These are phyloP conservation scores for Phytophthora palmivora DNA, from an alignment of 352 stramenopile species.

Conservation along the genomic window DNA sequence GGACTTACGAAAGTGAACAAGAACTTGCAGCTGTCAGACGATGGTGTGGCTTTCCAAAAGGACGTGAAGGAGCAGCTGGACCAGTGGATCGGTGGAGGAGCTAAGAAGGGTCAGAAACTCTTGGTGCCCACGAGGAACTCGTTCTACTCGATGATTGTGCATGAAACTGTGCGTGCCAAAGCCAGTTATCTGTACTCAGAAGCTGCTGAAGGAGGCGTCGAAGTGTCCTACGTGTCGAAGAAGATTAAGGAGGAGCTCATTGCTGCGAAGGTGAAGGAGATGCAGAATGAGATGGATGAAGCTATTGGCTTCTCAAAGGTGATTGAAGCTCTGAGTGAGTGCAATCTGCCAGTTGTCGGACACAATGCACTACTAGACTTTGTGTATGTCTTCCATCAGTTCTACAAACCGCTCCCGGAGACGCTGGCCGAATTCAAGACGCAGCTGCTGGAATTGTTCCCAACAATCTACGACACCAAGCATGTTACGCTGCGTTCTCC, in stretches of 20 bases:
- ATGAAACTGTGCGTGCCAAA: conserved; percentile 65
- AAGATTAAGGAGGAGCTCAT: conserved; percentile 75
- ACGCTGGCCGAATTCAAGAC: conserved; percentile 77
- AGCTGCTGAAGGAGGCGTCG: conserved; percentile 45
- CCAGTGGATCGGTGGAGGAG: conserved; percentile 56
- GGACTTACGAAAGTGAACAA: conserved; percentile 66
- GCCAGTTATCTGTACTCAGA: conserved; percentile 75
- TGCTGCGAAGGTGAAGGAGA: conserved; percentile 52
- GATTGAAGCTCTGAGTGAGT: conserved; percentile 74
- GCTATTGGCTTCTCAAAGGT: conserved; percentile 82
- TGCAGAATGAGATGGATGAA: conserved; percentile 70
- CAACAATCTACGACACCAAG: conserved; percentile 85
- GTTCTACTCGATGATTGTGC: conserved; percentile 79
- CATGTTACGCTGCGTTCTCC: conserved; percentile 65
- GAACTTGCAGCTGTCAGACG: conserved; percentile 57
- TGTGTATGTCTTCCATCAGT: conserved; percentile 87
- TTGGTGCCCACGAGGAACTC: conserved; percentile 66
- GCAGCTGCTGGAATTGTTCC: conserved; percentile 74
- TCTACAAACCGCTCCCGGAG: conserved; percentile 77
- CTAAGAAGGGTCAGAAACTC: conserved; percentile 64
- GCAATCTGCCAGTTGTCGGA: conserved; percentile 78
- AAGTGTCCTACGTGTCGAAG: conserved; percentile 67
- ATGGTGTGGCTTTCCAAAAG: conserved; percentile 52
- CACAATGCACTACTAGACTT: conserved; percentile 90
- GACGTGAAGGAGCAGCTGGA: conserved; percentile 56